Percentiles rank a stretch among this genome's conserved stretches.
These are phyloP conservation scores for Populus simonii DNA, from an alignment of 345 rosid species.

Conservation along the genomic window DNA sequence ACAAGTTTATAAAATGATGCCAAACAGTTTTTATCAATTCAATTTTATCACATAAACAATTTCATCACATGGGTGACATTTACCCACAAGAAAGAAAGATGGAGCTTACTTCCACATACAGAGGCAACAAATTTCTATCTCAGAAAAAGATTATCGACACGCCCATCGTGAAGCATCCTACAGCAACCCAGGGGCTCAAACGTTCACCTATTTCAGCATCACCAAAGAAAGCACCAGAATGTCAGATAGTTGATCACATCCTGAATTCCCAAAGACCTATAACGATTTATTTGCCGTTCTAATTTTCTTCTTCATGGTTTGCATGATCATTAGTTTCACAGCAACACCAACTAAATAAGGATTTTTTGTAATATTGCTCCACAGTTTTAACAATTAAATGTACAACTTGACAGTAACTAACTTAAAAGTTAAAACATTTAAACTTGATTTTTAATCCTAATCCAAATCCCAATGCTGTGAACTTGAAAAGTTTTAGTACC, in stretches of 20 bases:
- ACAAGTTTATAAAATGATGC: neutral
- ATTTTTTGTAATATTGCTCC: neutral
- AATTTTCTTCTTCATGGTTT: neutral
- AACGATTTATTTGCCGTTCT: neutral
- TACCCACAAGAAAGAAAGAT: conserved; percentile 11
- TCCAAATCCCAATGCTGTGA: neutral
- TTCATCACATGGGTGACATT: neutral
- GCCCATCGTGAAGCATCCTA: conserved; percentile 90
- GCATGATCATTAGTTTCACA: neutral
- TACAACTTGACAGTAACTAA: neutral
- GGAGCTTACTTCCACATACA: conserved; percentile 21
- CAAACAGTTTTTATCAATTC: neutral
- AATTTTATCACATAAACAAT: neutral
- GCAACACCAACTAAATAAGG: neutral
- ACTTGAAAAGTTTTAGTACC: neutral
- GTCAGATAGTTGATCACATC: neutral
- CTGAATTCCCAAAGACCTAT: neutral
- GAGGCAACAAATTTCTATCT: conserved; percentile 16
- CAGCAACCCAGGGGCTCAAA: conserved; percentile 90
- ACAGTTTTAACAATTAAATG: neutral
- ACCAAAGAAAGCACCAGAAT: neutral
- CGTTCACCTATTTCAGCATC: conserved; percentile 69
- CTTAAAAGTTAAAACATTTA: neutral
- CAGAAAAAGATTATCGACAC: conserved; percentile 81
- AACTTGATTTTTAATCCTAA: neutral